Evolutionary conservation across 345 rosid species (phyloP).

Genomic region (Eutrema yunnanense): DNA sequence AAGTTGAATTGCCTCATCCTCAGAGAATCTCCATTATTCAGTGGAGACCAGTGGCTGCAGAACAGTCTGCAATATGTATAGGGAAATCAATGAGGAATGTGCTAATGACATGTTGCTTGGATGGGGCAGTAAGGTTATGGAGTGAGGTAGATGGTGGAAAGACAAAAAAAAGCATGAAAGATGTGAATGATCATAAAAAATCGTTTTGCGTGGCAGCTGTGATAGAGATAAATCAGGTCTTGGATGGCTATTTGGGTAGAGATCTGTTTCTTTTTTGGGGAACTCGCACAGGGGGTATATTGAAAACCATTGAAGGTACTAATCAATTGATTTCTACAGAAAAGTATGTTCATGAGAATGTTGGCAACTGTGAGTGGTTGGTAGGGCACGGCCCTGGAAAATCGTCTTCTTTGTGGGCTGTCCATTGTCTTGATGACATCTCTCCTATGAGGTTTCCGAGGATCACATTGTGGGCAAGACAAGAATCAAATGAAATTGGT

Average conservation of each 20-base stretch:
- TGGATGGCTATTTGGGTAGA: slow-evolving; percentile 50
- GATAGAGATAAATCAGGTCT: slow-evolving; percentile 60
- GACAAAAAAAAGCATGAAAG: slow-evolving; percentile 48
- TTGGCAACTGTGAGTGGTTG: slow-evolving; percentile 79
- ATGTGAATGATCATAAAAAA: slow-evolving; percentile 35
- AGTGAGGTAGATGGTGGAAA: slow-evolving; percentile 62
- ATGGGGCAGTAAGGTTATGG: slow-evolving; percentile 90
- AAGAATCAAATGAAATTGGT: slow-evolving; percentile 40
- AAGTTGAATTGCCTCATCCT: slow-evolving; percentile 56
- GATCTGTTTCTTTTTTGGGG: slow-evolving; percentile 67
- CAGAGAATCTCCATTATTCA: slow-evolving; percentile 69
- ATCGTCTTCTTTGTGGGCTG: slow-evolving; percentile 66
- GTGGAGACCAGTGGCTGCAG: slow-evolving; percentile 65
- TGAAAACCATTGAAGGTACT: slow-evolving; percentile 40
- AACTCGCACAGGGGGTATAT: slow-evolving; percentile 43
- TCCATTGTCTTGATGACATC: slow-evolving; percentile 82
- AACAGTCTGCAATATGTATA: slow-evolving; percentile 29
- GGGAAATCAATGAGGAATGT: slow-evolving; percentile 39
- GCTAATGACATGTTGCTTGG: slow-evolving; percentile 80
- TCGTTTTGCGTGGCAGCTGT: slow-evolving; percentile 68
- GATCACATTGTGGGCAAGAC: slow-evolving; percentile 56
- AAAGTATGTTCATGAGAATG: slow-evolving; percentile 33
- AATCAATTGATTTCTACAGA: slow-evolving; percentile 33
- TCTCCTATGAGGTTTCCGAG: slow-evolving; percentile 75
- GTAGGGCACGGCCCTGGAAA: slow-evolving; percentile 79